phyloP scores from a whole-genome alignment of 805 yeast genomes.

The Candida tibetensis region DNA sequence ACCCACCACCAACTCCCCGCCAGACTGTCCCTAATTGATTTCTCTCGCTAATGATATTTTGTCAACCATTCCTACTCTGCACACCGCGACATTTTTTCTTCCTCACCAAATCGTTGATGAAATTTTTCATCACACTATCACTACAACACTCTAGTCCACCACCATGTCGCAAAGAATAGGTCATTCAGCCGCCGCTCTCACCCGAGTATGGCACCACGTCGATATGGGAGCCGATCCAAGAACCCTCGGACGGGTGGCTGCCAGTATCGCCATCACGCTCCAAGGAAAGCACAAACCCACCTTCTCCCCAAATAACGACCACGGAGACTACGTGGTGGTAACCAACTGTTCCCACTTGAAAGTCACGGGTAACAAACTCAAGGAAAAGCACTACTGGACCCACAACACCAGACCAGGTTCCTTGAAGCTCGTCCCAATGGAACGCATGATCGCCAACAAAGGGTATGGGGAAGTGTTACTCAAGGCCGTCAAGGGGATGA shows the following conservation, averaged over 20 bases:
- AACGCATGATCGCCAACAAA: constrained; percentile 65
- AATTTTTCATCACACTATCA: too few relatives aligned
- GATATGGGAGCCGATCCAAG: constrained; percentile 83
- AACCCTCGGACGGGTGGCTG: constrained; percentile 88
- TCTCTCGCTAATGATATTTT: too few relatives aligned
- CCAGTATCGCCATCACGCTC: constrained; percentile 79
- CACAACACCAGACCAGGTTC: constrained; percentile 92
- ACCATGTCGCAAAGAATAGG: constrained; percentile 53
- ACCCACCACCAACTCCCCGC: too few relatives aligned
- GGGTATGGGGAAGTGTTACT: constrained; percentile 85
- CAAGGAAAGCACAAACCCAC: constrained; percentile 98
- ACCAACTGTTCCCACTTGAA: constrained; percentile 83
- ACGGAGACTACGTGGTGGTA: constrained; percentile 96
- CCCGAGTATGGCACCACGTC: constrained; percentile 93
- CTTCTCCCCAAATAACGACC: constrained; percentile 67
- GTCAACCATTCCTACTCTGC: too few relatives aligned
- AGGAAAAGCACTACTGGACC: constrained; percentile 80
- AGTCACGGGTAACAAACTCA: constrained; percentile 81
- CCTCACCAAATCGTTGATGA: too few relatives aligned
- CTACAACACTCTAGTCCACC: too few relatives aligned
- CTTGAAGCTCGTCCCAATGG: constrained; percentile 79
- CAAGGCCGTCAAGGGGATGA: constrained; percentile 93
- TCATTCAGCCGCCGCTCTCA: constrained; percentile 66
- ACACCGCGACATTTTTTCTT: too few relatives aligned
- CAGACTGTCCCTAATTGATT: too few relatives aligned